Base-by-base conservation (phyloP, 2,329 filamentous ascomycete genomes). In the Pseudogymnoascus sp. region DNA sequence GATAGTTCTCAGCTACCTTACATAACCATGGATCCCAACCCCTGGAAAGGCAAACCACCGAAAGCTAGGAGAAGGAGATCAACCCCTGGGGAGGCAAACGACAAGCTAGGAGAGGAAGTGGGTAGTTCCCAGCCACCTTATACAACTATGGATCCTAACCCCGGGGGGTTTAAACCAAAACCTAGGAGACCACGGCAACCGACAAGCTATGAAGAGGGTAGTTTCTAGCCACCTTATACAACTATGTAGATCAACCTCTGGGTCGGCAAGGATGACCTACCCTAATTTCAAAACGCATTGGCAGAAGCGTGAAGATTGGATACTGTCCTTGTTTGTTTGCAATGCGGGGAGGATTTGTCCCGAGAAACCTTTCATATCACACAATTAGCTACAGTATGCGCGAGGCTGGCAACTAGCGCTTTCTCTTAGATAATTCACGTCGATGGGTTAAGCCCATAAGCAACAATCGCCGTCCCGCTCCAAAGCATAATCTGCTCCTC, bases 401-500 rank as follows among this genome's bases (percentile, higher is more conserved):
- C 25, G 28, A 19, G 28, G 49, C 16, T 19, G 9, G 28, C 49
- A 55, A 19, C 25, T 25, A 35, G 28, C 9, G 14, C 28, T 9
- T 1, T 14, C 49, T 55, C 9, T 4, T 5, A 14, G 49, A 33
- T 6, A 60, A 25, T n/a, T 62, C 25, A 55, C 16, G 16, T 35
- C 28, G 49, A 55, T 55, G 49, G 49, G 49, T 74, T 70, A 5
- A 87, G 75, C 2, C 76, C 75, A 69, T 96, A 97, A 1, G 89
- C 91, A 74, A 84, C 81, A 60, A 82, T 78, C 0, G 90, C 91
- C 9, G 88, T 91, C 19, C 82, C 83, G 58, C 83, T 84, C 84
- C 90, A 96, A 58, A 96, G 79, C 74, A 81, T 82, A 64, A 80
- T 80, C 72, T 83, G 82, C 64, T 89, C 83, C 39, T 84, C 82